These are phyloP conservation scores for Penicillium arizonense DNA, from an alignment of 495 filamentous ascomycete species.

Conservation along the genomic window DNA sequence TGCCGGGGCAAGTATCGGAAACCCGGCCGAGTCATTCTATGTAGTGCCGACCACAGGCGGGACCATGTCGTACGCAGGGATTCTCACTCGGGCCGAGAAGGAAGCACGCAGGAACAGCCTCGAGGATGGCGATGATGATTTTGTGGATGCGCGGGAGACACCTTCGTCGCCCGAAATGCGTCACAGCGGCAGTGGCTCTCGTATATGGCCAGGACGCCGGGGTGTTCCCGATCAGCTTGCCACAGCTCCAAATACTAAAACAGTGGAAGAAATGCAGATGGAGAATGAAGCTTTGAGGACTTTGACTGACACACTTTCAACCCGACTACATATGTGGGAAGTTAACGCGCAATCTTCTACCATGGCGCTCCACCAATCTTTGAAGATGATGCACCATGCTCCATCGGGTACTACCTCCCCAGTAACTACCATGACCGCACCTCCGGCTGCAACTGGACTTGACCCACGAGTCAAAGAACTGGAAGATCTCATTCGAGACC, in stretches of 20 bases:
- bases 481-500: slow-evolving; percentile 42
- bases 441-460: slow-evolving; percentile 25
- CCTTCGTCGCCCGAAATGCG: slow-evolving; percentile 50
- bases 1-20: slow-evolving; percentile 35
- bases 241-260: slow-evolving; percentile 45
- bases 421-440: slow-evolving; percentile 18
- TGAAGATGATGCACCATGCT: slow-evolving; percentile 60
- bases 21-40: slow-evolving; percentile 82
- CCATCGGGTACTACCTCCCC: slow-evolving; percentile 28
- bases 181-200: slow-evolving; percentile 27
- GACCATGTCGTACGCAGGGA: slow-evolving; percentile 84
- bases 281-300: slow-evolving; percentile 77
- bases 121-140: slow-evolving; percentile 71
- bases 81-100: slow-evolving; percentile 70
- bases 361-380: slow-evolving; percentile 75
- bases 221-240: slow-evolving; percentile 26
- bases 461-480: slow-evolving; percentile 47
- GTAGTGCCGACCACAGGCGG: slow-evolving; percentile 89
- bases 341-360: slow-evolving; percentile 77
- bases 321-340: slow-evolving; percentile 81
- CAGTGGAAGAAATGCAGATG: slow-evolving; percentile 76
- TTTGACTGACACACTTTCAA: slow-evolving; percentile 73
- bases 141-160: slow-evolving; percentile 83
- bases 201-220: slow-evolving; percentile 16
- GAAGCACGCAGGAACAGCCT: slow-evolving; percentile 50